Base-by-base conservation (phyloP, 2,329 filamentous ascomycete genomes). In the Hymenoscyphus fraxineus region DNA sequence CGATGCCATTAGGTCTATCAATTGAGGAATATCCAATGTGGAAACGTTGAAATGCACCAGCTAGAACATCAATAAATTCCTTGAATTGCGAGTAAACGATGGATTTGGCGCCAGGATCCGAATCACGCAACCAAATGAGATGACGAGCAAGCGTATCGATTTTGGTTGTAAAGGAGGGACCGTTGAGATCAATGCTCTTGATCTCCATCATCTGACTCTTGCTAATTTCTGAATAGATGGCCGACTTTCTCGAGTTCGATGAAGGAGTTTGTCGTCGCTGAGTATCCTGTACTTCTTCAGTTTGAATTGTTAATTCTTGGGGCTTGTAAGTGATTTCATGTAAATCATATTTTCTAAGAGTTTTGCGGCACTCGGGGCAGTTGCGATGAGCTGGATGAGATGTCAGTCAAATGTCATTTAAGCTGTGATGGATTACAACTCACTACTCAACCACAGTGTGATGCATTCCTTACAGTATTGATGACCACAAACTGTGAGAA, bases 61-160 rank as follows among this genome's bases (percentile, higher is more conserved):
- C 82, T 0, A 98, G 81, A 6, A 96, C 87, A 0, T 83, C 80
- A 1, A 98, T 81, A 70, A 97, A 98, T 62, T 91, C 89, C 63
- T 85, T 85, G 76, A 92, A 95, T 77, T 98, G 94, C 1, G 92
- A 96, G 76, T 97, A 99, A n/a, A 98, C 84, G 74, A 99, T 90
- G 0, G 91, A 91, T 75, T 98, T 98, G 10, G 92, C 87, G 0
- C 92, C 92, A 0, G 92, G 91, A 70, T 97, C 93, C 58, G 91
- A 86, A 69, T 90, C 82, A 2, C 94, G 87, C 22, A 98, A 82
- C 91, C 92, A 97, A 16, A 96, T 77, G 2, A 98, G 78, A 75
- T 98, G 95, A 2, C 92, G 85, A 35, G 89, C 83, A 2, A 94
- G 78, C 0, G 87, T 96, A 75, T 97, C 93, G 19, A 98, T 88